Conservation (phyloP, 805 yeast species). For the Schizosaccharomyces osmophilus region DNA sequence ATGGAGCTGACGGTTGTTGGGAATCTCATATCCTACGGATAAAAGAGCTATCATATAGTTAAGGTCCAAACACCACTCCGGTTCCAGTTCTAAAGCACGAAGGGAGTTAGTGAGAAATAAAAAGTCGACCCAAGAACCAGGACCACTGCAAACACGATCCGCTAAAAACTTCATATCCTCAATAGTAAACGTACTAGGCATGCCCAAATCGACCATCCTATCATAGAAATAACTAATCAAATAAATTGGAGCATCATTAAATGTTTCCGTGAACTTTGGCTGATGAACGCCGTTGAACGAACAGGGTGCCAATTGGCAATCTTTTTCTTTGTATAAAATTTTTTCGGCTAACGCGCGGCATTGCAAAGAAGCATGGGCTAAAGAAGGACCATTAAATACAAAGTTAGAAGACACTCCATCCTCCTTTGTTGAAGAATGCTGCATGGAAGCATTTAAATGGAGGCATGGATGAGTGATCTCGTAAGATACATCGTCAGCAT, state of each 20-base stretch:
- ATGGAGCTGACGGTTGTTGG: conserved; percentile 64
- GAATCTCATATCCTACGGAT: conserved; percentile 93
- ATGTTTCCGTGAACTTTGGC: conserved; percentile 65
- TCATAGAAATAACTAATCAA: conserved; percentile 90
- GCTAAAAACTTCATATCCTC: conserved; percentile 67
- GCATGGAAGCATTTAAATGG: conserved; percentile 44
- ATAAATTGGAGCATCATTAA: conserved; percentile 53
- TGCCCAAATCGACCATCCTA: conserved; percentile 76
- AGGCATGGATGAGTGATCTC: conserved; percentile 58
- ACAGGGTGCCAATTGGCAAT: conserved; percentile 58
- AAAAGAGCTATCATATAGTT: conserved; percentile 72
- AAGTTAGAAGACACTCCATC: conserved; percentile 28
- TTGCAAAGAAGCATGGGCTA: conserved; percentile 42
- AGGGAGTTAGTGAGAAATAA: conserved; percentile 44
- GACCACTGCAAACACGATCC: conserved; percentile 65
- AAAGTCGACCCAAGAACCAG: conserved; percentile 46
- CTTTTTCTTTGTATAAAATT: conserved; percentile 58
- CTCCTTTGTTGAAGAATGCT: conserved; percentile 21
- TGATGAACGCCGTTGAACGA: conserved; percentile 94
- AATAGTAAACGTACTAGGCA: conserved; percentile 74
- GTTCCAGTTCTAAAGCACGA: conserved; percentile 16
- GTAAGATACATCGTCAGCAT: conserved; percentile 1
- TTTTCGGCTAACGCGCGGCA: conserved; percentile 69
- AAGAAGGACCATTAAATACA: conserved; percentile 28
- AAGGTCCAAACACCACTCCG: conserved; percentile 84